A percentile compares a stretch with the other conserved stretches of the same genome.
These are phyloP conservation scores for Toxicodendron radicans DNA, from an alignment of 345 rosid species.

Conservation along the genomic window DNA sequence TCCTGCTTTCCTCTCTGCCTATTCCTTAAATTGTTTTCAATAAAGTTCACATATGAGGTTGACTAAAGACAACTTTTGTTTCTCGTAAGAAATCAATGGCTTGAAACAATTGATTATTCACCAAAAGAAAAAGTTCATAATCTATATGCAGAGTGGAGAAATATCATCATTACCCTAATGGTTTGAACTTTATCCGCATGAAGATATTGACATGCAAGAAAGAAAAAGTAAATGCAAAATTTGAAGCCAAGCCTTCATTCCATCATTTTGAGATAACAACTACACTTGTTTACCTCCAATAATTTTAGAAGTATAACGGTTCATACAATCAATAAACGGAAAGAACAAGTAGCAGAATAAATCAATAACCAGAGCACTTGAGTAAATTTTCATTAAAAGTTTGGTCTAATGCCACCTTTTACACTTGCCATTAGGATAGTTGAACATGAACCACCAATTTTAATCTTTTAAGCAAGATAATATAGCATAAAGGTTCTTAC, in stretches of 20 bases:
- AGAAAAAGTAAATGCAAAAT: background rate
- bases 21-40: no score
- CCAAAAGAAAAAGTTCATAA: background rate
- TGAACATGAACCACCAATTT: background rate
- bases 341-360: background rate
- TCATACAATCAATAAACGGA: background rate
- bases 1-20: background rate
- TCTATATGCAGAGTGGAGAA: background rate
- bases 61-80: no score
- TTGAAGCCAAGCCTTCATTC: background rate
- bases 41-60: no score
- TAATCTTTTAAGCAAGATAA: background rate
- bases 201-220: background rate
- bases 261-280: background rate
- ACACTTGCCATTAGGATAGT: background rate
- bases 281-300: background rate
- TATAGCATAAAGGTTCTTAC: constrained; percentile 34
- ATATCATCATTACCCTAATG: background rate
- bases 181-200: background rate
- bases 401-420: background rate
- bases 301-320: background rate
- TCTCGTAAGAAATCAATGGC: background rate
- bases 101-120: no score
- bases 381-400: background rate
- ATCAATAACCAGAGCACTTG: background rate